Conservation (phyloP, 2,329 filamentous ascomycete genomes). For the Aspergillus pseudonomiae region DNA sequence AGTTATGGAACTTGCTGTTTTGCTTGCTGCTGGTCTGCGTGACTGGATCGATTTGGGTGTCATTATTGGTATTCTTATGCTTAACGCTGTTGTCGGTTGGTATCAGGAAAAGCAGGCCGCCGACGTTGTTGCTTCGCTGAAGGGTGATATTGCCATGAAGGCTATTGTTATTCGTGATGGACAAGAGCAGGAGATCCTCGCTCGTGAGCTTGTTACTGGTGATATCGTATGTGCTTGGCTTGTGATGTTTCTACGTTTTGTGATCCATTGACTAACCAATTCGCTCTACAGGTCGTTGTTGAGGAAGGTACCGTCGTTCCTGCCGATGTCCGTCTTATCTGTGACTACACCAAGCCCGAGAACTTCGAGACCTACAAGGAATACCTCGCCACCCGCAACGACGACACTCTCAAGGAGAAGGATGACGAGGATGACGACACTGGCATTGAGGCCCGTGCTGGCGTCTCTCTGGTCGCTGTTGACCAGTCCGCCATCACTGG, state of each 20-base stretch:
- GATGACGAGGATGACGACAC: slow-evolving; percentile 60
- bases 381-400: slow-evolving; percentile 64
- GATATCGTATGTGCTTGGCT: slow-evolving; percentile 63
- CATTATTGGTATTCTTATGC: slow-evolving; percentile 73
- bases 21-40: slow-evolving; percentile 72
- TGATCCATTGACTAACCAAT: slow-evolving; percentile 6
- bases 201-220: slow-evolving; percentile 72
- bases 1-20: slow-evolving; percentile 75
- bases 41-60: slow-evolving; percentile 80
- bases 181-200: slow-evolving; percentile 68
- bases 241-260: not conserved
- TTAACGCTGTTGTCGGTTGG: slow-evolving; percentile 77
- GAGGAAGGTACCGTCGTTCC: slow-evolving; percentile 74
- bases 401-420: slow-evolving; percentile 63
- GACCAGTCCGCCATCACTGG: slow-evolving; percentile 82
- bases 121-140: slow-evolving; percentile 73
- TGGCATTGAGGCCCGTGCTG: slow-evolving; percentile 59
- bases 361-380: slow-evolving; percentile 69
- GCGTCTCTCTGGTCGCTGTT: slow-evolving; percentile 67
- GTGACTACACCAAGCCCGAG: slow-evolving; percentile 69
- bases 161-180: slow-evolving; percentile 69
- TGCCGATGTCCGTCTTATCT: slow-evolving; percentile 71
- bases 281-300: slow-evolving; percentile 58
- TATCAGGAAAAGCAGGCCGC: slow-evolving; percentile 81
- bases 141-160: slow-evolving; percentile 79